Evolutionary conservation across 371 early-diverging fungal species (phyloP).

Genomic region (Coemansia sp.): DNA sequence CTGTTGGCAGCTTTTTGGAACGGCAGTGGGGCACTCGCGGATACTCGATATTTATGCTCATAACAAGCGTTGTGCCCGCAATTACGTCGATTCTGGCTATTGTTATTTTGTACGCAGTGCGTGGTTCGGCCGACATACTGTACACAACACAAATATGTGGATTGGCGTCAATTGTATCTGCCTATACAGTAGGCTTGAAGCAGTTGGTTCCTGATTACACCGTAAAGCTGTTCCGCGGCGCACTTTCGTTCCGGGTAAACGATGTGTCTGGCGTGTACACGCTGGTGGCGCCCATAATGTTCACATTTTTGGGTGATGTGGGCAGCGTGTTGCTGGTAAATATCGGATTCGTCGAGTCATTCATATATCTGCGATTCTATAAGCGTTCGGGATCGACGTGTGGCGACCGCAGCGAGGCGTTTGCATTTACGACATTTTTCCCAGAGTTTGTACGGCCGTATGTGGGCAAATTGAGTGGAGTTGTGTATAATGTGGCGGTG

Average conservation of each 20-base stretch:
- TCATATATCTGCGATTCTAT: slow-evolving; percentile 63
- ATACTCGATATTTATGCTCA: slow-evolving; percentile 27
- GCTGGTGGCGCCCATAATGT: slow-evolving; percentile 50
- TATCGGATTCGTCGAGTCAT: slow-evolving; percentile 57
- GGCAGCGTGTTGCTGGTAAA: slow-evolving; percentile 52
- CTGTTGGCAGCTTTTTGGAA: slow-evolving; percentile 43
- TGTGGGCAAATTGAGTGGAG: slow-evolving; percentile 14
- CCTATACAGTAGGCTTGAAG: slow-evolving; percentile 62
- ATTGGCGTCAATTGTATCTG: slow-evolving; percentile 52
- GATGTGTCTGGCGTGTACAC: slow-evolving; percentile 58
- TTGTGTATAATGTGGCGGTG: slow-evolving; percentile 27
- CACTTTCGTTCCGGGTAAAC: slow-evolving; percentile 57
- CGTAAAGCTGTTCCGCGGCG: slow-evolving; percentile 43
- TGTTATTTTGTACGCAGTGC: slow-evolving; percentile 14
- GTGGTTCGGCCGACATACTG: slow-evolving; percentile 12
- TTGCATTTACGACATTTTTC: slow-evolving; percentile 64
- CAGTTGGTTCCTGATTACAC: slow-evolving; percentile 52
- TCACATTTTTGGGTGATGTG: slow-evolving; percentile 51
- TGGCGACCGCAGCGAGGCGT: slow-evolving; percentile 67
- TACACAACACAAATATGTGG: slow-evolving; percentile 37
- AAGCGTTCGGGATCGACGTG: slow-evolving; percentile 56
- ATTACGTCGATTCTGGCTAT: slow-evolving; percentile 13
- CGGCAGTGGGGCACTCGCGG: slow-evolving; percentile 48
- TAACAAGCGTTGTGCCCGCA: slow-evolving; percentile 25
- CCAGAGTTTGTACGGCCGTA: slow-evolving; percentile 57